phyloP scores from a whole-genome alignment of 2,329 filamentous ascomycete genomes.

The Ceratocystis ficicola region DNA sequence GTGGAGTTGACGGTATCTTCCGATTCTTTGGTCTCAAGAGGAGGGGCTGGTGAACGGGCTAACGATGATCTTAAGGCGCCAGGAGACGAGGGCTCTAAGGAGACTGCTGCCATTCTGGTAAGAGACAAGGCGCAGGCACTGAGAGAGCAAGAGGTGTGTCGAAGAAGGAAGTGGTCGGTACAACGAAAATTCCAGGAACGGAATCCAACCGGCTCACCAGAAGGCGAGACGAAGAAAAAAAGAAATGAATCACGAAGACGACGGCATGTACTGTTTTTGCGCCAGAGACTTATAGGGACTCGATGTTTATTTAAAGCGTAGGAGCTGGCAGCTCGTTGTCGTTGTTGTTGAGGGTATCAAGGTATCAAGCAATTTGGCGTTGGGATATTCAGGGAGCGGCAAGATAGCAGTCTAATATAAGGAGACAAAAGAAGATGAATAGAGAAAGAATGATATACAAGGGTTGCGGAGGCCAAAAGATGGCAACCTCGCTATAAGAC shows the following conservation, averaged over 20 bases:
- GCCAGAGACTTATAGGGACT: too few species aligned
- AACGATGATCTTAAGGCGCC: conserved; percentile 37
- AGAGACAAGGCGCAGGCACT: not conserved
- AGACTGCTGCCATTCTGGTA: conserved; percentile 15
- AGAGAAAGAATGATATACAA: not conserved
- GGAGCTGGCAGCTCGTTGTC: not conserved
- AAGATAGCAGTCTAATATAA: not conserved
- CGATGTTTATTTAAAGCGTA: too few species aligned
- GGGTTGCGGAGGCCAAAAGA: too few species aligned
- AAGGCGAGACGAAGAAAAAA: not conserved
- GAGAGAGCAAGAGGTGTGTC: not conserved
- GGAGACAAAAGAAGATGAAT: not conserved
- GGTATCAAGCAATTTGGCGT: not conserved
- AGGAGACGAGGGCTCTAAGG: conserved; percentile 2
- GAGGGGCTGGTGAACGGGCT: conserved; percentile 54
- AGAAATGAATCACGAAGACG: not conserved
- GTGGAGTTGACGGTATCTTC: conserved; percentile 30
- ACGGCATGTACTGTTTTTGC: not conserved
- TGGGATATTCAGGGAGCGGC: conserved; percentile 1
- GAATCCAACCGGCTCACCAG: not conserved
- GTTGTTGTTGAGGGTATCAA: not conserved
- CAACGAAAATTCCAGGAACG: not conserved
- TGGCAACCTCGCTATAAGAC: too few species aligned
- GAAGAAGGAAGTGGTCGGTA: not conserved
- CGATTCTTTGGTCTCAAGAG: conserved; percentile 38